phyloP scores from a whole-genome alignment of 129 eudicot genomes.

The Helichrysum umbraculigerum region DNA sequence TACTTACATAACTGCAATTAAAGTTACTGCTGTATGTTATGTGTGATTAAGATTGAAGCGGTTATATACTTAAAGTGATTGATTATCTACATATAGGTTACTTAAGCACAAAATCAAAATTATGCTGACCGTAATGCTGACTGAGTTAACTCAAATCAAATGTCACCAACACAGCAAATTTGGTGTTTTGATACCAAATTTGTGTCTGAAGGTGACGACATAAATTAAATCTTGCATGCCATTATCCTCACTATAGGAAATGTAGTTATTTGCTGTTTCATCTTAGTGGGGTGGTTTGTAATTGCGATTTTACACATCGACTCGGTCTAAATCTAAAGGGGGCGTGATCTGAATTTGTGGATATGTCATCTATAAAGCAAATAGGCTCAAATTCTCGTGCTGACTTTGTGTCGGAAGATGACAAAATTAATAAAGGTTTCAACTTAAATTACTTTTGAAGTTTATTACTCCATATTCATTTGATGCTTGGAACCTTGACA shows the following conservation, averaged over 20 bases:
- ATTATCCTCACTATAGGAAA: neutral
- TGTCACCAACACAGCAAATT: constrained; percentile 16
- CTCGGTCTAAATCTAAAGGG: no score
- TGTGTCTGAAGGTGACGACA: constrained; percentile 4
- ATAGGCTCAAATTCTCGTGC: neutral
- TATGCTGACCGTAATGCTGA: neutral
- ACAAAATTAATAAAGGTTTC: no score
- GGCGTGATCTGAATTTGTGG: no score
- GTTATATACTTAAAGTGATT: no score
- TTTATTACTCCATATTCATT: no score
- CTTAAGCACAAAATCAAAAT: no score
- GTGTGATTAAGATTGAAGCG: no score
- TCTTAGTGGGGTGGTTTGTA: neutral
- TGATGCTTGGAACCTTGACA: neutral
- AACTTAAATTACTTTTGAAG: no score
- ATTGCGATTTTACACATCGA: neutral
- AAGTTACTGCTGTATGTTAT: no score
- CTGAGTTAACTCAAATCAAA: neutral
- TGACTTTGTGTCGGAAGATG: constrained; percentile 1
- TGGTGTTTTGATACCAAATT: neutral
- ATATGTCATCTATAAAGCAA: neutral
- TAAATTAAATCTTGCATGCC: neutral
- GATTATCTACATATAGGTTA: no score
- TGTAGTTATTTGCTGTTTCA: neutral
- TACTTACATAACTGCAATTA: no score